Percentiles rank a stretch among this genome's conserved stretches.
These are phyloP conservation scores for Parasitella parasitica DNA, from an alignment of 371 early-diverging fungal species.

Conservation along the genomic window DNA sequence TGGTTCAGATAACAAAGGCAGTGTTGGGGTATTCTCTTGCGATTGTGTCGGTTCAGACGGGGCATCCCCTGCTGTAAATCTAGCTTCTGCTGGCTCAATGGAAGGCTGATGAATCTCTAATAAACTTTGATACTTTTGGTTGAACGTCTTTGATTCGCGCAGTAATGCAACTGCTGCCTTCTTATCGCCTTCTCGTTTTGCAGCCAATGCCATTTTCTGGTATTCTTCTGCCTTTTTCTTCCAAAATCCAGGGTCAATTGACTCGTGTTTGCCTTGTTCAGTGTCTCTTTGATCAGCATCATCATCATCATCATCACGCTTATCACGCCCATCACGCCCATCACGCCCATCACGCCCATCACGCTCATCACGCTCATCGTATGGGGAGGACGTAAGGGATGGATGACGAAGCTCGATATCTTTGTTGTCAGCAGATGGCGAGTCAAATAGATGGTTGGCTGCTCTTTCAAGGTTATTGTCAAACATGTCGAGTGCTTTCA, in stretches of 20 bases:
- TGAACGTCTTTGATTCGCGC: conserved; percentile 36
- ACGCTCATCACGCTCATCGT: no score
- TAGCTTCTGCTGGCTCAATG: background rate
- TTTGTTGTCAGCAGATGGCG: conserved; percentile 7
- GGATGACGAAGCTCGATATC: no score
- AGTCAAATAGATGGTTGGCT: conserved; percentile 36
- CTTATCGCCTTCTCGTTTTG: conserved; percentile 46
- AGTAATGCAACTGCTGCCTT: conserved; percentile 37
- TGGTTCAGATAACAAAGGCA: background rate
- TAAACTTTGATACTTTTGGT: conserved; percentile 24
- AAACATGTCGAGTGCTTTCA: conserved; percentile 23
- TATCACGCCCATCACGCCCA: no score
- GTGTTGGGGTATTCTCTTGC: background rate
- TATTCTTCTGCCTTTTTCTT: conserved; percentile 31
- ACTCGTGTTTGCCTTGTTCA: conserved; percentile 10
- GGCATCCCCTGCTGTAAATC: background rate
- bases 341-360: no score
- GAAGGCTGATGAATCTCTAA: background rate
- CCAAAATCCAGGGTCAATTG: conserved; percentile 16
- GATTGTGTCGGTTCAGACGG: background rate
- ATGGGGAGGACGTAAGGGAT: no score
- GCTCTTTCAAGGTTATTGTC: conserved; percentile 38
- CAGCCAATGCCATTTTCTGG: conserved; percentile 40
- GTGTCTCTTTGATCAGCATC: background rate
- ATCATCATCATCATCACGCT: background rate